These are phyloP conservation scores for Cladobotryum protrusum DNA, from an alignment of 2,329 filamentous ascomycete species.

Conservation along the genomic window DNA sequence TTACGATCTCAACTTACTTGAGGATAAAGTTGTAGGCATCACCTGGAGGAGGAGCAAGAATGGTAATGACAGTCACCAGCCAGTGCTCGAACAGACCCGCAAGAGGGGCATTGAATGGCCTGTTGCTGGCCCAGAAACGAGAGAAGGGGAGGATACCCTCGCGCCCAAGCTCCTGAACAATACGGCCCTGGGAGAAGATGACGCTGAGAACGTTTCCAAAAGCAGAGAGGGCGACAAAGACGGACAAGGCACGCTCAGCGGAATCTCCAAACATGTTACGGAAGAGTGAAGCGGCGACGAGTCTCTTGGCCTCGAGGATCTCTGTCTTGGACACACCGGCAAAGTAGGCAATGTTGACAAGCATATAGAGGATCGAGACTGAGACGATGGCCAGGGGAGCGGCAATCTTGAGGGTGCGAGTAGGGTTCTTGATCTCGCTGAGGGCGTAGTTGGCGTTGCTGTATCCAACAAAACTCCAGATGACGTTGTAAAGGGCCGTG, in stretches of 20 bases:
- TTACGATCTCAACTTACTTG: conserved; percentile 36
- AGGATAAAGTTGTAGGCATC: conserved; percentile 60
- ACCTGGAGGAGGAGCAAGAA: conserved; percentile 60
- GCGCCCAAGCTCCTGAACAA: conserved; percentile 60
- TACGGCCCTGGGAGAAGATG: conserved; percentile 61
- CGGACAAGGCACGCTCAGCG: conserved; percentile 54
- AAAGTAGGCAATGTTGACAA: conserved; percentile 63
- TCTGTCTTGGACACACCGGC: conserved; percentile 49
- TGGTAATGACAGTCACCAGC: conserved; percentile 57
- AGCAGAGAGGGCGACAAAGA: conserved; percentile 61
- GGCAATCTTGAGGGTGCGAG: conserved; percentile 59
- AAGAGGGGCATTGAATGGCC: conserved; percentile 56
- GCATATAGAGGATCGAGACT: conserved; percentile 57
- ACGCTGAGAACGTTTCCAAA: conserved; percentile 62
- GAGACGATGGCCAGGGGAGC: conserved; percentile 53
- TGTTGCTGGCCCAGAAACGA: conserved; percentile 56
- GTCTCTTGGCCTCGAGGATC: conserved; percentile 44
- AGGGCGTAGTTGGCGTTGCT: conserved; percentile 62
- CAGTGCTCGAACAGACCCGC: conserved; percentile 59
- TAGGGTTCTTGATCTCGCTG: conserved; percentile 59
- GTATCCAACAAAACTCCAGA: conserved; percentile 65
- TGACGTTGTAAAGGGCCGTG: conserved; percentile 66
- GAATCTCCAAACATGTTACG: conserved; percentile 47
- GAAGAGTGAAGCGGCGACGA: conserved; percentile 50
- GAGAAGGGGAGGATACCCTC: conserved; percentile 62